A percentile compares a stretch with the other conserved stretches of the same genome.
Evolutionary conservation across 139 green algal species (phyloP).

Genomic region (Coelastrella sp.): DNA sequence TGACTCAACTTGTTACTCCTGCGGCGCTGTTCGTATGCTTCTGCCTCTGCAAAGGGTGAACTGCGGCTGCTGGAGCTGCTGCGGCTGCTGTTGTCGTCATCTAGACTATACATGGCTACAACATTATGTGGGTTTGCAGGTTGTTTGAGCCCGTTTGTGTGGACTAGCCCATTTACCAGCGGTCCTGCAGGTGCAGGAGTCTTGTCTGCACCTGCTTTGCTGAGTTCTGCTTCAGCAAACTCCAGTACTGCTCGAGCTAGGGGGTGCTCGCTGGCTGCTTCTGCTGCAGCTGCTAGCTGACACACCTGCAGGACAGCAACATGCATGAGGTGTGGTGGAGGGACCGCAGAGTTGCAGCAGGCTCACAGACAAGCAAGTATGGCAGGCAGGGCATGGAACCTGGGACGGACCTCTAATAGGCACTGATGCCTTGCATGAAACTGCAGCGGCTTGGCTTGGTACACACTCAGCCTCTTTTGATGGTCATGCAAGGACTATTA

Average conservation of each 20-base stretch:
- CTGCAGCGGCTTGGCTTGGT: neutral
- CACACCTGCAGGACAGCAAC: constrained; percentile 62
- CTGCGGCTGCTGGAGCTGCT: neutral
- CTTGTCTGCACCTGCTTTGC: neutral
- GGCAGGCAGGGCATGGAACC: too few species aligned
- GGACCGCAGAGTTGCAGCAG: too few species aligned
- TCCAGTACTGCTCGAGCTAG: constrained; percentile 87
- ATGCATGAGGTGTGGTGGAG: neutral
- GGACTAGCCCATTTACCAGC: neutral
- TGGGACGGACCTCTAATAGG: too few species aligned
- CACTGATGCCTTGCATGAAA: too few species aligned
- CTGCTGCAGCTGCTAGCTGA: constrained; percentile 81
- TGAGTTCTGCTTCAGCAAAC: constrained; percentile 33
- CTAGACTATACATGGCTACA: constrained; percentile 2
- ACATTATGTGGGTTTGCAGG: neutral
- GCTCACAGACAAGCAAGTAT: too few species aligned
- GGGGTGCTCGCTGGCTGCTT: constrained; percentile 92
- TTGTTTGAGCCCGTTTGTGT: too few species aligned
- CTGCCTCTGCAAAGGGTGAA: too few species aligned
- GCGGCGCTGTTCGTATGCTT: too few species aligned
- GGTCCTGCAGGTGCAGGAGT: constrained; percentile 36
- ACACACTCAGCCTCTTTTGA: too few species aligned
- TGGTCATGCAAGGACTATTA: neutral
- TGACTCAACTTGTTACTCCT: too few species aligned
- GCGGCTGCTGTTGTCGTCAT: neutral